Conservation (phyloP, 1,284 basidiomycete genomes). For the Ganoderma multipileum region DNA sequence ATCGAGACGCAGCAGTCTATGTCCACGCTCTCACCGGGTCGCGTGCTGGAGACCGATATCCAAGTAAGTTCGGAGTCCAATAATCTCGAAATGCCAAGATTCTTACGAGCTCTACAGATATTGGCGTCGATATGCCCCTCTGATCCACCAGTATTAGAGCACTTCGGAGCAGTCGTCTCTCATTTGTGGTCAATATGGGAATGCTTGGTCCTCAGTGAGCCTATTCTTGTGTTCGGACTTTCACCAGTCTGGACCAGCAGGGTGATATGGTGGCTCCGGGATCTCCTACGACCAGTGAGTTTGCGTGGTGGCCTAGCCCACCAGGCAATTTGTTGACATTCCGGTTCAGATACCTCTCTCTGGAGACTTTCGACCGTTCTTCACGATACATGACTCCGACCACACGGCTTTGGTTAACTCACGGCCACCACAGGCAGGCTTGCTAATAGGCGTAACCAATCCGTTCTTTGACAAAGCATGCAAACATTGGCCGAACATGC, state of each 20-base stretch:
- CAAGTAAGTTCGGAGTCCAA: conserved; percentile 24
- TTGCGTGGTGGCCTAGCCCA: neutral
- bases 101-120: conserved; percentile 53
- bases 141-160: conserved; percentile 69
- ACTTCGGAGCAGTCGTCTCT: conserved; percentile 79
- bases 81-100: neutral
- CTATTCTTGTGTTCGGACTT: conserved; percentile 84
- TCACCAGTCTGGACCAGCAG: conserved; percentile 86
- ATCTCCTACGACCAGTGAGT: conserved; percentile 85
- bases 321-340: neutral
- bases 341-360: conserved; percentile 76
- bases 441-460: conserved; percentile 93
- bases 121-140: conserved; percentile 80
- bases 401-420: conserved; percentile 80
- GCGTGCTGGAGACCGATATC: conserved; percentile 29
- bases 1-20: conserved; percentile 77
- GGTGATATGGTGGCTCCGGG: conserved; percentile 90
- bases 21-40: conserved; percentile 30
- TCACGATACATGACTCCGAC: conserved; percentile 95
- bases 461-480: conserved; percentile 92
- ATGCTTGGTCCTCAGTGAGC: conserved; percentile 87
- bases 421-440: conserved; percentile 84
- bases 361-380: conserved; percentile 91
- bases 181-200: conserved; percentile 97
- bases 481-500: conserved; percentile 91